Conservation (phyloP, 495 filamentous ascomycete genomes). For the Sordaria brevicollis region DNA sequence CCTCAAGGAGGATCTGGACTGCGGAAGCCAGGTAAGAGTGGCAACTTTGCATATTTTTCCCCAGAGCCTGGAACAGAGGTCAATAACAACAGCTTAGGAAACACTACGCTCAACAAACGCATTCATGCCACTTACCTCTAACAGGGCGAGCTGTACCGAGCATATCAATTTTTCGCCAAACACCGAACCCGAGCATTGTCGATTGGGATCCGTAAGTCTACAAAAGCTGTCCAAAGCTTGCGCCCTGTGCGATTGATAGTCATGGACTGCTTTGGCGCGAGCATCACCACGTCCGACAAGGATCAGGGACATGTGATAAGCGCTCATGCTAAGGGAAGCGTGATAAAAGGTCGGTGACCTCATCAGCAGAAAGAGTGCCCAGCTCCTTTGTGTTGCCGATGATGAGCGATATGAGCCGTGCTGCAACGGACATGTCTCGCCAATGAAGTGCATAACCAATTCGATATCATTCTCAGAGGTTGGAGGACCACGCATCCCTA, state of each 20-base stretch:
- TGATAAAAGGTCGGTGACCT: constrained; percentile 1
- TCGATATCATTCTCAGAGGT: constrained; percentile 1
- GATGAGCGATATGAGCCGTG: neutral
- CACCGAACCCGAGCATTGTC: neutral
- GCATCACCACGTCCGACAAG: neutral
- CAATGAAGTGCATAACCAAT: constrained; percentile 1
- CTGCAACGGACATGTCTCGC: neutral
- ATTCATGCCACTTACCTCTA: neutral
- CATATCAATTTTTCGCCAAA: constrained; percentile 1
- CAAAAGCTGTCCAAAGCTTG: neutral
- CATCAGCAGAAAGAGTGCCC: neutral
- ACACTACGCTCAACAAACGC: neutral
- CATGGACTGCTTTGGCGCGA: neutral
- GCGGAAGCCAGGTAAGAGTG: constrained; percentile 1
- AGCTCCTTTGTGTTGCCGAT: neutral
- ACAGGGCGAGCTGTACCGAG: constrained; percentile 1
- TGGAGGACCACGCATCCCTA: neutral
- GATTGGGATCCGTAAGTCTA: neutral
- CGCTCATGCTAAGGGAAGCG: constrained; percentile 1
- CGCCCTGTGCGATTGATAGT: neutral
- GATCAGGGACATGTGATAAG: neutral
- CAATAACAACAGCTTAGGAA: neutral
- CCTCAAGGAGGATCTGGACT: neutral
- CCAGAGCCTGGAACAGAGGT: neutral
- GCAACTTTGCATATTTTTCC: constrained; percentile 4